Percentiles rank a stretch among this genome's conserved stretches.
Evolutionary conservation across 176 grass and related monocot genomes (phyloP).

Genomic region (Puya raimondii): DNA sequence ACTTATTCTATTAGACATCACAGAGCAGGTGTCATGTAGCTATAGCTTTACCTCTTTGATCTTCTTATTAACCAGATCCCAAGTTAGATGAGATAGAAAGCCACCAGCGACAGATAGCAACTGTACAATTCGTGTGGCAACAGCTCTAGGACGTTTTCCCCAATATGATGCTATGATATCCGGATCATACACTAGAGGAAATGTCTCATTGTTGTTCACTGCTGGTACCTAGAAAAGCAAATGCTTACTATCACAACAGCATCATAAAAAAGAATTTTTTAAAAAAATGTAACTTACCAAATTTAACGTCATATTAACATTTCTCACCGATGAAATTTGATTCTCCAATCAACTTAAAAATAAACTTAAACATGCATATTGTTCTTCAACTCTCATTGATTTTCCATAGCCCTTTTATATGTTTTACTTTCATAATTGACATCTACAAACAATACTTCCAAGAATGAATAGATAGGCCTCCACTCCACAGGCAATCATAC

Average conservation of each 20-base stretch:
- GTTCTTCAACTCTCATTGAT: too few species aligned
- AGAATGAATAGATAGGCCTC: not conserved
- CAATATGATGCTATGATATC: constrained; percentile 82
- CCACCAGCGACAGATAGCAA: constrained; percentile 83
- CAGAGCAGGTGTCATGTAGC: not conserved
- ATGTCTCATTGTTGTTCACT: constrained; percentile 37
- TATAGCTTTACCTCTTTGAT: constrained; percentile 67
- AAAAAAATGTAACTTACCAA: not conserved
- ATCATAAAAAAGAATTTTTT: not conserved
- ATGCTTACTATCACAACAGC: not conserved
- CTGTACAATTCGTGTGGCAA: constrained; percentile 68
- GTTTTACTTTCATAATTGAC: not conserved
- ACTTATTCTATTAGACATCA: not conserved
- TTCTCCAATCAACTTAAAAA: too few species aligned
- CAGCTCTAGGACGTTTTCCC: constrained; percentile 60
- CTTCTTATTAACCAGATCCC: constrained; percentile 63
- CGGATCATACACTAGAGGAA: constrained; percentile 80
- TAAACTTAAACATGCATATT: too few species aligned
- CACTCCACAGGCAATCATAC: not conserved
- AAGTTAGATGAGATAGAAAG: constrained; percentile 76
- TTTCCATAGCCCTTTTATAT: too few species aligned
- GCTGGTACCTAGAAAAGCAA: constrained; percentile 38
- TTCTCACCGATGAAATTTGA: too few species aligned
- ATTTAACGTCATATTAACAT: not conserved
- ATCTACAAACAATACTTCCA: not conserved